Evolutionary conservation across 331 rosid species (phyloP).

Genomic region (Ulmus americana): DNA sequence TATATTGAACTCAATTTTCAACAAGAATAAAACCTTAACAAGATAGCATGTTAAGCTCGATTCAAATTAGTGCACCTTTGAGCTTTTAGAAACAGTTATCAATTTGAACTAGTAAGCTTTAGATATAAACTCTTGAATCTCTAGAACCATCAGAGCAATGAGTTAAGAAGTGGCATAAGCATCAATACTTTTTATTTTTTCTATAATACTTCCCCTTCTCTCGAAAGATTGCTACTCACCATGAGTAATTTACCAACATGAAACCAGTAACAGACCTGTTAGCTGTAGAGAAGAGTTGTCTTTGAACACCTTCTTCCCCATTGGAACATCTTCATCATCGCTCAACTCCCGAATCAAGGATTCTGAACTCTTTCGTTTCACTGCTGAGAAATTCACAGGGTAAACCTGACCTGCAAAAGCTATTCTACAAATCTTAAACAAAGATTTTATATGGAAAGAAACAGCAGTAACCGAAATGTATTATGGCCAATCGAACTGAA

Average conservation of each 20-base stretch:
- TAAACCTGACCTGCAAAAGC: slow-evolving; percentile 16
- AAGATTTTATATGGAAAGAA: neutral
- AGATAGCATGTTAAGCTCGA: neutral
- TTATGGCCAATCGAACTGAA: neutral
- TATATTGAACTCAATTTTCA: neutral
- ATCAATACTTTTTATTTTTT: neutral
- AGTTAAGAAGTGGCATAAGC: neutral
- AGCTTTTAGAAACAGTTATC: neutral
- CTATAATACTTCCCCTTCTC: neutral
- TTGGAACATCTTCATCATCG: neutral
- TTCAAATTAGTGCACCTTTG: neutral
- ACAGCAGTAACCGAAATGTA: neutral
- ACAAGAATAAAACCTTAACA: neutral
- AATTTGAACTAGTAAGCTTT: neutral
- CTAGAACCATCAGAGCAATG: neutral
- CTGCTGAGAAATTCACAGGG: slow-evolving; percentile 6
- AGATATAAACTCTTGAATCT: too few species aligned
- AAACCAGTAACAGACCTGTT: slow-evolving; percentile 12
- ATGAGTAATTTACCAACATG: neutral
- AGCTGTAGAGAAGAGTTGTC: neutral
- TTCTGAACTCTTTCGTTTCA: slow-evolving; percentile 11
- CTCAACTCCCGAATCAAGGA: neutral
- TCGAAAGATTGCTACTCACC: neutral
- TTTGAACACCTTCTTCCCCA: slow-evolving; percentile 9
- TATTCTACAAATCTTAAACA: neutral